A percentile compares a stretch with the other conserved stretches of the same genome.
Evolutionary conservation across 129 eudicot species (phyloP).

Genomic region (Lactuca sativa): DNA sequence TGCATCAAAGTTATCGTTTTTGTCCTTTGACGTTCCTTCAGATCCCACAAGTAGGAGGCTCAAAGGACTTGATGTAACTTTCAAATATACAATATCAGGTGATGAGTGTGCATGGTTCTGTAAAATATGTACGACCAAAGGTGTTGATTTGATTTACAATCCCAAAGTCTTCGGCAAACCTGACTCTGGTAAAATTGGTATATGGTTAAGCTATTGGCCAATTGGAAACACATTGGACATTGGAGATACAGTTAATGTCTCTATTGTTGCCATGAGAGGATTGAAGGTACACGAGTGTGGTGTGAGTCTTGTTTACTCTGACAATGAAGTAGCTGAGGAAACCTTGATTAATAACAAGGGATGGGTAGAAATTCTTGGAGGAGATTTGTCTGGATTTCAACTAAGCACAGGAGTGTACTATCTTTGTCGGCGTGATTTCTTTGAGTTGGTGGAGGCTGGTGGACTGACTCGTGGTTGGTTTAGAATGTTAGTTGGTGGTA

Average conservation of each 20-base stretch:
- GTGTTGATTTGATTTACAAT: conserved; percentile 22
- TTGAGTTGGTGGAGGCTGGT: background rate
- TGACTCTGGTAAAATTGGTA: background rate
- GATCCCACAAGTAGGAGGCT: no score
- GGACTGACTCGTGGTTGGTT: background rate
- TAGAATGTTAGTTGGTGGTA: background rate
- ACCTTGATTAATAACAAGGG: background rate
- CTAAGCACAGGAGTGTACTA: no score
- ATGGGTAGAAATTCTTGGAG: background rate
- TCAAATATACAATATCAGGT: background rate
- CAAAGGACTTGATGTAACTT: background rate
- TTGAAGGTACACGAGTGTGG: background rate
- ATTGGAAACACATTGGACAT: conserved; percentile 7
- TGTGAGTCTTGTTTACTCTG: background rate
- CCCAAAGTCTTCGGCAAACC: conserved; percentile 28
- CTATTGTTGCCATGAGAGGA: background rate
- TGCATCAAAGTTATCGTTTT: background rate
- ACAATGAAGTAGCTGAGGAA: no score
- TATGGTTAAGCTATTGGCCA: conserved; percentile 31
- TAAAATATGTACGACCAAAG: conserved; percentile 14
- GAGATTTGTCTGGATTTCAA: no score
- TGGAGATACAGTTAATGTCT: conserved; percentile 3
- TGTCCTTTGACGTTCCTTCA: background rate
- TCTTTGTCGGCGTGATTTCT: no score
- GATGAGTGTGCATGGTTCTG: conserved; percentile 8